Conservation (phyloP, 345 rosid genomes). For the Murraya koenigii region DNA sequence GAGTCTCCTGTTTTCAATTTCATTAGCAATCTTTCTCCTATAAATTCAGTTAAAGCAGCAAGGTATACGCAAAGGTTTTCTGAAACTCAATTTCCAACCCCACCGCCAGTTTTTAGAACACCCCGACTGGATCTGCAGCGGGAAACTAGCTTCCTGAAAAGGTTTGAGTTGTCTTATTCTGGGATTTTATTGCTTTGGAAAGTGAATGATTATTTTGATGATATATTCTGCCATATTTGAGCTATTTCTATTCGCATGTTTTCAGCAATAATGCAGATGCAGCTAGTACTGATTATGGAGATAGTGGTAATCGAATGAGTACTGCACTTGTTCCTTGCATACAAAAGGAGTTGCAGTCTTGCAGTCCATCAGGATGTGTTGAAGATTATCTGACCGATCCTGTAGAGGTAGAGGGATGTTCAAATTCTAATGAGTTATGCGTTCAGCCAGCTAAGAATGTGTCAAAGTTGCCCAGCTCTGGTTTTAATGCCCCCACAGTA, state of each 20-base stretch:
- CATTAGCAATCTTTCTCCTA: conserved; percentile 30
- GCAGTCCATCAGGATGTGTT: conserved; percentile 19
- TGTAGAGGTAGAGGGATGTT: conserved; percentile 12
- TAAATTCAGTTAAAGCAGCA: conserved; percentile 22
- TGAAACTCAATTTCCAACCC: conserved; percentile 21
- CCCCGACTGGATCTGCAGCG: conserved; percentile 24
- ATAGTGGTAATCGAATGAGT: not conserved
- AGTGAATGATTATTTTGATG: not conserved
- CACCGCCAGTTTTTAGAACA: conserved; percentile 29
- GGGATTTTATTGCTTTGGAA: not conserved
- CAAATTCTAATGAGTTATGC: not conserved
- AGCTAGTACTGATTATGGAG: conserved; percentile 11
- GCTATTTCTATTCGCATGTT: not conserved
- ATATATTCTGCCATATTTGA: not conserved
- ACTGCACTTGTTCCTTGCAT: not conserved
- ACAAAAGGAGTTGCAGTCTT: conserved; percentile 12
- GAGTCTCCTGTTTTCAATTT: conserved; percentile 28
- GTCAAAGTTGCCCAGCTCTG: not conserved
- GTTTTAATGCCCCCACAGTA: not conserved
- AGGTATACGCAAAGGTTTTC: conserved; percentile 13
- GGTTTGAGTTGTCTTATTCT: conserved; percentile 20
- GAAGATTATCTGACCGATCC: conserved; percentile 27
- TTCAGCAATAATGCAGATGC: conserved; percentile 22
- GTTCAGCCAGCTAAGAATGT: not conserved
- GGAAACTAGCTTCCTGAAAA: conserved; percentile 11